These are phyloP conservation scores for Trichoderma parareesei DNA, from an alignment of 495 filamentous ascomycete species.

Conservation along the genomic window DNA sequence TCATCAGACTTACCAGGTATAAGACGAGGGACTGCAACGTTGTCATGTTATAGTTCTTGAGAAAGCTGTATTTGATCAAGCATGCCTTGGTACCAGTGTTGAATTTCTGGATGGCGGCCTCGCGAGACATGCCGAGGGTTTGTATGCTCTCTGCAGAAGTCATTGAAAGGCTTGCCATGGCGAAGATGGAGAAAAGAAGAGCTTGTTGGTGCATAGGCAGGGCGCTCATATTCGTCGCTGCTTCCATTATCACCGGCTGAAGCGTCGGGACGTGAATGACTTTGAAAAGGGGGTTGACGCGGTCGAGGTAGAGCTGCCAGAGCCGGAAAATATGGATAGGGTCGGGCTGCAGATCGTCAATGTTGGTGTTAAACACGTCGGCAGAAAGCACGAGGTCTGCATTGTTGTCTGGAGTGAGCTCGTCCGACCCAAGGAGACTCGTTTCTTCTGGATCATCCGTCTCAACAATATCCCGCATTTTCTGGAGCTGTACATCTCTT, in stretches of 20 bases:
- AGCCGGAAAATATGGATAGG: slow-evolving; percentile 58
- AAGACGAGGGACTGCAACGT: slow-evolving; percentile 47
- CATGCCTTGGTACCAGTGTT: slow-evolving; percentile 38
- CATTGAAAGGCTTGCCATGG: slow-evolving; percentile 37
- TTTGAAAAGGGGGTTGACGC: slow-evolving; percentile 62
- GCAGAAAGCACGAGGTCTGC: slow-evolving; percentile 28
- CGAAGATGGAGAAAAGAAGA: slow-evolving; percentile 47
- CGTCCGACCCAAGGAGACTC: slow-evolving; percentile 12
- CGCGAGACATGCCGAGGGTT: slow-evolving; percentile 38
- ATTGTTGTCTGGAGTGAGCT: slow-evolving; percentile 31
- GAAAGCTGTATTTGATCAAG: slow-evolving; percentile 40
- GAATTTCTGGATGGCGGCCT: slow-evolving; percentile 31
- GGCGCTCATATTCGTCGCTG: slow-evolving; percentile 25
- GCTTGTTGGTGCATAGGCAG: slow-evolving; percentile 44
- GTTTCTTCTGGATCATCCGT: slow-evolving; percentile 27
- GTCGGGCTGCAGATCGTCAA: slow-evolving; percentile 49
- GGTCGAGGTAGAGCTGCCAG: slow-evolving; percentile 61
- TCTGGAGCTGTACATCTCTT: slow-evolving; percentile 26
- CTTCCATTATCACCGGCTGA: slow-evolving; percentile 43
- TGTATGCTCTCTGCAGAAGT: slow-evolving; percentile 41
- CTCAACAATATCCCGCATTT: slow-evolving; percentile 40
- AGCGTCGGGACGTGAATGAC: slow-evolving; percentile 61
- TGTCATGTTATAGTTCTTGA: slow-evolving; percentile 43
- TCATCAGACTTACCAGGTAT: slow-evolving; percentile 36
- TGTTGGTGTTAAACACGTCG: slow-evolving; percentile 21